phyloP scores from a whole-genome alignment of 2,329 filamentous ascomycete species.

The Nothophaeocryptopus gaeumannii region DNA sequence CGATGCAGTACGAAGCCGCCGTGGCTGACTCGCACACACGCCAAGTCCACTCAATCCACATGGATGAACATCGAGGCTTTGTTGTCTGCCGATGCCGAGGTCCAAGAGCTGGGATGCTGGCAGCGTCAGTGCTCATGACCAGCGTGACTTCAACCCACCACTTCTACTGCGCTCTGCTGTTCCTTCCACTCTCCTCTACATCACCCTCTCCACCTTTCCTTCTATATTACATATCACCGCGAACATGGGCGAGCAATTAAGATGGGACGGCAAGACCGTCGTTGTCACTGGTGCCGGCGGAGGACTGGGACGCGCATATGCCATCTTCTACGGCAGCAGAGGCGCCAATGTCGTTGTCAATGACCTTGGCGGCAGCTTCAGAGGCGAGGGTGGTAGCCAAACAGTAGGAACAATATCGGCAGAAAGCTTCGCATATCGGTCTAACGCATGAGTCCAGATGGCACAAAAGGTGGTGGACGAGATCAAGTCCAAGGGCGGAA shows the following conservation, averaged over 20 bases:
- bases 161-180: neutral
- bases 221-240: slow-evolving; percentile 9
- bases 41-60: no score
- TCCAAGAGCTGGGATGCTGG: neutral
- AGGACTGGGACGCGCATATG: slow-evolving; percentile 78
- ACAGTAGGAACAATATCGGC: slow-evolving; percentile 14
- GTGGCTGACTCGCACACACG: no score
- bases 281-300: slow-evolving; percentile 84
- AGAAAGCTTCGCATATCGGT: neutral
- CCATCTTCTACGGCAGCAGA: slow-evolving; percentile 83
- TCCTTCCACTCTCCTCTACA: slow-evolving; percentile 1
- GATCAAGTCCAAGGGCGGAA: slow-evolving; percentile 84
- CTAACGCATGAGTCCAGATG: slow-evolving; percentile 51
- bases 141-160: no score
- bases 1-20: no score
- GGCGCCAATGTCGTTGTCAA: slow-evolving; percentile 96
- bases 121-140: no score
- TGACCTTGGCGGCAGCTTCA: slow-evolving; percentile 88
- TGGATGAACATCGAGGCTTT: no score
- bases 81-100: no score
- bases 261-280: slow-evolving; percentile 85
- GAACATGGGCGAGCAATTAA: slow-evolving; percentile 64
- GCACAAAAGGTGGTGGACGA: slow-evolving; percentile 80
- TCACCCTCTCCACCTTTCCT: slow-evolving; percentile 10
- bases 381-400: slow-evolving; percentile 88